Percentiles rank a stretch among this genome's conserved stretches.
These are phyloP conservation scores for Gigaspora rosea DNA, from an alignment of 192 early-diverging fungal species.

Conservation along the genomic window DNA sequence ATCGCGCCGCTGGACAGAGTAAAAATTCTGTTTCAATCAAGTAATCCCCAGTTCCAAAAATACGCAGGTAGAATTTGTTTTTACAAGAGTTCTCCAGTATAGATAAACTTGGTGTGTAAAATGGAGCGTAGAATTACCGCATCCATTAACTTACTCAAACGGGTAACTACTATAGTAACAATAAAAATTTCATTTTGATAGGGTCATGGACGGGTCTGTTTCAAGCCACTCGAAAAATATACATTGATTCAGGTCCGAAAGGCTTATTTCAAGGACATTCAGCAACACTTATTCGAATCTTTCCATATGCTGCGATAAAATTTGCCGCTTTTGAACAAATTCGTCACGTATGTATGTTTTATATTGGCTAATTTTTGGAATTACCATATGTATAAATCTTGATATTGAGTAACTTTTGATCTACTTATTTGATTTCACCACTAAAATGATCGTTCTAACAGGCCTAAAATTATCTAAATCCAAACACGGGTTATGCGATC, in stretches of 20 bases:
- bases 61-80: conserved; percentile 54
- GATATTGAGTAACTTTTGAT: too few species aligned
- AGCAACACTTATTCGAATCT: conserved; percentile 90
- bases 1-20: conserved; percentile 85
- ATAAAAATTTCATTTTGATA: conserved; percentile 30
- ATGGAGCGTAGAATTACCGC: not conserved
- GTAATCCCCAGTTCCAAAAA: conserved; percentile 68
- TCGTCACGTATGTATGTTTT: conserved; percentile 48
- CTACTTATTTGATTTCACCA: too few species aligned
- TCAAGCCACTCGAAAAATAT: conserved; percentile 75
- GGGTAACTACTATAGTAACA: conserved; percentile 18
- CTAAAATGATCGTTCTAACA: too few species aligned
- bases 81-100: not conserved
- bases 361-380: not conserved
- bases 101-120: conserved; percentile 6
- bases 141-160: not conserved
- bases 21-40: conserved; percentile 85
- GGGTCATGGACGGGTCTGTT: conserved; percentile 82
- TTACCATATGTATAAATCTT: not conserved
- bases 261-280: conserved; percentile 96
- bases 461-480: too few species aligned
- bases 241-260: conserved; percentile 64
- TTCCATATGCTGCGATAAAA: conserved; percentile 96
- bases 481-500: too few species aligned
- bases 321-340: conserved; percentile 97